Evolutionary conservation across 192 early-diverging fungal genomes (phyloP), one percentile per base, ranked within the genome.

Genomic region (Dimargaris xerosporica): DNA sequence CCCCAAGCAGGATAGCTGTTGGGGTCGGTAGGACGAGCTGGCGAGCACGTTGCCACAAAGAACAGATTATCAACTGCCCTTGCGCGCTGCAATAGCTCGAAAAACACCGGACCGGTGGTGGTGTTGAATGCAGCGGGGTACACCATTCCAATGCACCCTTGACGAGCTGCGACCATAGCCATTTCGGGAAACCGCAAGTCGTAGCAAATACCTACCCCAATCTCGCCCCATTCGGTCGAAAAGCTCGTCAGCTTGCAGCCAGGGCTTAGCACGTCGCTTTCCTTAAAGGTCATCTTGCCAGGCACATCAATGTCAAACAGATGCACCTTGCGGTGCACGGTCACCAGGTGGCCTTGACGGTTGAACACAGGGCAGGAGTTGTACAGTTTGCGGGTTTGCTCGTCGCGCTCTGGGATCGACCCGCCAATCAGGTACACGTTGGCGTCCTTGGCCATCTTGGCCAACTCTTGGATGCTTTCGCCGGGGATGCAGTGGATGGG

Each of bases 81-180:
- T 0, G 90, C 85, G 0, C 90, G 75, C 67, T 85, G 78, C 54
- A 94, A 63, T 34, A 94, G 73, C 68, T 99, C 94, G 92, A 94
- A 99, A 63, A 96, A 92, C 67, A 94, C 61, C 0, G 94, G 93
- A 21, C 96, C 96, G 2, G 96, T 99, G 13, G 86, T 92, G 72
- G 83, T 87, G 70, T 96, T 99, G 73, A 97, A 97, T 0, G 93
- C 94, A 1, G 91, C 96, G 3, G 94, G 96, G 65, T 96, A 99
- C 34, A 99, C 82, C 94, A 99, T 94, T 19, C 81, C 85, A 25
- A 94, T 68, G 64, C 91, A 93, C 0, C 91, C 82, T 55, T 80
- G 80, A 44, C 89, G 72, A 6, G 93, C 88, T 41, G 93, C 93
- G 71, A 94, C 80, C 85, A 88, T 94, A 45, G 96, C 93, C 66